These are phyloP conservation scores for Gleditsia sinensis DNA, from an alignment of 306 rosid species.

Conservation along the genomic window DNA sequence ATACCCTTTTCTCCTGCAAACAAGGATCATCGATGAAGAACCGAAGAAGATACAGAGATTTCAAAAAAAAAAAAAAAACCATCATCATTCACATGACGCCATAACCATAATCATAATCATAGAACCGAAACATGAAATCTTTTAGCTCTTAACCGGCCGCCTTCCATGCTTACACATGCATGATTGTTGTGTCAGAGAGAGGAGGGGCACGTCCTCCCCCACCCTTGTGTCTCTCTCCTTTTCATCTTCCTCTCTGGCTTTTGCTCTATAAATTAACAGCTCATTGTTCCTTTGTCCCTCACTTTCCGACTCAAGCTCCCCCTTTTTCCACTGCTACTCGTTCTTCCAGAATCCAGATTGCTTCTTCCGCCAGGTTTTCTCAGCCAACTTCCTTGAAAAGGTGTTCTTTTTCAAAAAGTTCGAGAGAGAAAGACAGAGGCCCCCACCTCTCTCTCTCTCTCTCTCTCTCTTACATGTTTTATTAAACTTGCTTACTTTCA, in stretches of 20 bases:
- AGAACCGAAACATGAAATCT: slow-evolving; percentile 54
- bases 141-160: slow-evolving; percentile 93
- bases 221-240: background rate
- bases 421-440: slow-evolving; percentile 43
- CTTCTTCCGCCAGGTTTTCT: slow-evolving; percentile 47
- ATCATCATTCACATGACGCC: slow-evolving; percentile 84
- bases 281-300: slow-evolving; percentile 68
- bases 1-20: slow-evolving; percentile 33
- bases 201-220: slow-evolving; percentile 69
- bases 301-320: slow-evolving; percentile 31
- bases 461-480: slow-evolving; percentile 26
- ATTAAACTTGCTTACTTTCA: slow-evolving; percentile 39
- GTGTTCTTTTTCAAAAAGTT: slow-evolving; percentile 66
- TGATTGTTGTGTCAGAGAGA: slow-evolving; percentile 94
- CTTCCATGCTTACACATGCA: slow-evolving; percentile 99
- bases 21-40: background rate
- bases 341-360: slow-evolving; percentile 37
- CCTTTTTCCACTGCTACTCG: slow-evolving; percentile 30
- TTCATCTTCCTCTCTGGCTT: background rate
- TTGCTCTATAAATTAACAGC: slow-evolving; percentile 78
- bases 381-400: slow-evolving; percentile 49
- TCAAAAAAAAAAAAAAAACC: slow-evolving; percentile 7
- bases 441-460: slow-evolving; percentile 44
- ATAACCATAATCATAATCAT: slow-evolving; percentile 54
- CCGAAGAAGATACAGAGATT: background rate